Percentiles rank a stretch among this genome's conserved stretches.
Conservation (phyloP, 768 basidiomycete species). For the Kwoniella sp. region DNA sequence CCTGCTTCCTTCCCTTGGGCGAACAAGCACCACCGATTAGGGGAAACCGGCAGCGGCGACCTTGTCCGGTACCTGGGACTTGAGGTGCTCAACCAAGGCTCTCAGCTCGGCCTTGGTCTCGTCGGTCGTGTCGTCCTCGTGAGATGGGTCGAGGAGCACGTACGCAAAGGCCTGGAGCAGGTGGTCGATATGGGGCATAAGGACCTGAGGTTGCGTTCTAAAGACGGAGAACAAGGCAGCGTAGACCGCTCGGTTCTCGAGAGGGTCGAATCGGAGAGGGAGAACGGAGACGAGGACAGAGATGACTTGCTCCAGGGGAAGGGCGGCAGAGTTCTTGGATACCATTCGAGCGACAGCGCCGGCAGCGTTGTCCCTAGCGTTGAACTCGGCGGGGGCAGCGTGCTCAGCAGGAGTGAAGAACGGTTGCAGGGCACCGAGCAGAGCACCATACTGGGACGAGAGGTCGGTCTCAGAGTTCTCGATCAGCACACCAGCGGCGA, state of each 20-base stretch:
- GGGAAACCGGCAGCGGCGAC: constrained; percentile 72
- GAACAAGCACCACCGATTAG: too few relatives aligned
- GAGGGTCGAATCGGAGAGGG: constrained; percentile 81
- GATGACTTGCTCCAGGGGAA: constrained; percentile 74
- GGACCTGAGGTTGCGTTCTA: constrained; percentile 69
- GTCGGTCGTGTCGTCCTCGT: constrained; percentile 74
- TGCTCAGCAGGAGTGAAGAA: constrained; percentile 72
- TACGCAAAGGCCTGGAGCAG: constrained; percentile 76
- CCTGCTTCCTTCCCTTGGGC: neutral
- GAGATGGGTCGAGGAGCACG: constrained; percentile 72
- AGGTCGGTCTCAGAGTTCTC: constrained; percentile 83
- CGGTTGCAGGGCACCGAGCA: constrained; percentile 78
- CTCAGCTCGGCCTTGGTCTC: constrained; percentile 77
- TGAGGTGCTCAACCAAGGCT: constrained; percentile 70
- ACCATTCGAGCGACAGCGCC: constrained; percentile 90
- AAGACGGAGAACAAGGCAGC: constrained; percentile 85
- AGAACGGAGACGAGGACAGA: constrained; percentile 79
- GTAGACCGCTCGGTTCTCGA: constrained; percentile 90
- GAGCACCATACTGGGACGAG: constrained; percentile 72
- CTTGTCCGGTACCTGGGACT: constrained; percentile 73
- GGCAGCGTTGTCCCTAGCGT: constrained; percentile 94
- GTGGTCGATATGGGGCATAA: constrained; percentile 75
- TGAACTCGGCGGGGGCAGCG: constrained; percentile 68
- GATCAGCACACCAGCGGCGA: constrained; percentile 86
- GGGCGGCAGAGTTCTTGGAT: constrained; percentile 70